Evolutionary conservation across 345 rosid species (phyloP), one percentile per base, ranked within the genome.

Genomic region (Syzygium grande): DNA sequence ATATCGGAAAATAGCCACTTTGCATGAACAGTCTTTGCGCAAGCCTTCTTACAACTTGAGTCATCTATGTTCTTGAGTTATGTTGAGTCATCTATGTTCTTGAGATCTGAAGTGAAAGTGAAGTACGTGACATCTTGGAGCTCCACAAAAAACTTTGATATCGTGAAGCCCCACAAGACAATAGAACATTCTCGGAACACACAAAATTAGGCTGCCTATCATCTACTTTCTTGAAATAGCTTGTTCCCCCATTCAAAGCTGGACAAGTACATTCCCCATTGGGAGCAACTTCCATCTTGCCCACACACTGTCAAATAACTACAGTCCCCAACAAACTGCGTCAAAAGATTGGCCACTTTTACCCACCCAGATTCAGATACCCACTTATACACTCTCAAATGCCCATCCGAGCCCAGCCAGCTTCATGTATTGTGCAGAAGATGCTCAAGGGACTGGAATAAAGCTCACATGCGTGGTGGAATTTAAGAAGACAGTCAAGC

Each of bases 391-490:
- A 41, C 87, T 85, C 84, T 86, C 86, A 89, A 84, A 41, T 88
- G 87, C 30, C 93, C 91, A 53, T 88, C 85, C 25, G 88, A 21
- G 51, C 88, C 88, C n/a, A 89, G 58, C 88, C n/a, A 89, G 58
- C 19, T 86, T 88, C 63, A 88, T 41, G 51, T 38, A 90, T 51
- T 84, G 89, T 78, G 46, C 73, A 22, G 29, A 63, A 61, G 34
- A n/a, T 61, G 73, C 38, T 0, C 0, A 9, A 61, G 73, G 73
- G 38, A 61, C 4, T n/a, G 19, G 3, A 61, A 61, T n/a, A 6
- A 43, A 34, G 43, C 16, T 43, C 23, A 13, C 16, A 27, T 27
- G 79, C 9, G 1, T 3, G 23, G 17, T 30, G 41, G 73, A 9
- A 77, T 30, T 87, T 38, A 43, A 52, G 38, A 52, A 25, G 29